Conservation (phyloP, 257 asterid species). For the Solanum chilense region DNA sequence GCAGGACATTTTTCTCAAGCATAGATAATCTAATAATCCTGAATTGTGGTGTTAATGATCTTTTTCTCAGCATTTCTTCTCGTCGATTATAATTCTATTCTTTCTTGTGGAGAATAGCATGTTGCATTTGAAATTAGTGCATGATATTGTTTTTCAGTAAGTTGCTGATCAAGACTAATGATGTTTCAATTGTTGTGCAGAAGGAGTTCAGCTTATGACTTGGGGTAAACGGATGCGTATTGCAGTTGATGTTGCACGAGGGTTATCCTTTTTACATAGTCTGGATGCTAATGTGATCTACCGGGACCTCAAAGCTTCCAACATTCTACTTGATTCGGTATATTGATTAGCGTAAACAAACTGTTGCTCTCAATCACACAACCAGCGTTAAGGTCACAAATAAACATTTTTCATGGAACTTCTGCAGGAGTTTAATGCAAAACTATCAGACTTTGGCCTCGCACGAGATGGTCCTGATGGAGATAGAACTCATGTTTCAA, state of each 20-base stretch:
- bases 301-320: conserved; percentile 60
- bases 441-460: conserved; percentile 65
- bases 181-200: conserved; percentile 14
- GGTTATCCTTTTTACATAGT: conserved; percentile 45
- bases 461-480: conserved; percentile 68
- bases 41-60: background rate
- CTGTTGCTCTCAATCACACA: background rate
- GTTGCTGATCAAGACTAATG: background rate
- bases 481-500: conserved; percentile 65
- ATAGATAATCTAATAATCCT: background rate
- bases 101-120: background rate
- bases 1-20: background rate
- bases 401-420: background rate
- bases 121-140: background rate
- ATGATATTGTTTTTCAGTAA: background rate
- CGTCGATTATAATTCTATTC: too few species aligned
- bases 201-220: conserved; percentile 48
- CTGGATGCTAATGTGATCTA: conserved; percentile 49
- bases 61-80: background rate
- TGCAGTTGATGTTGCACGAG: conserved; percentile 54
- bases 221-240: conserved; percentile 43
- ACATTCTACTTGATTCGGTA: conserved; percentile 57
- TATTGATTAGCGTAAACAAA: background rate
- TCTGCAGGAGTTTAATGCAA: conserved; percentile 55
- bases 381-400: background rate